These are phyloP conservation scores for Suillus americanus DNA, from an alignment of 768 basidiomycete genomes.

Conservation along the genomic window DNA sequence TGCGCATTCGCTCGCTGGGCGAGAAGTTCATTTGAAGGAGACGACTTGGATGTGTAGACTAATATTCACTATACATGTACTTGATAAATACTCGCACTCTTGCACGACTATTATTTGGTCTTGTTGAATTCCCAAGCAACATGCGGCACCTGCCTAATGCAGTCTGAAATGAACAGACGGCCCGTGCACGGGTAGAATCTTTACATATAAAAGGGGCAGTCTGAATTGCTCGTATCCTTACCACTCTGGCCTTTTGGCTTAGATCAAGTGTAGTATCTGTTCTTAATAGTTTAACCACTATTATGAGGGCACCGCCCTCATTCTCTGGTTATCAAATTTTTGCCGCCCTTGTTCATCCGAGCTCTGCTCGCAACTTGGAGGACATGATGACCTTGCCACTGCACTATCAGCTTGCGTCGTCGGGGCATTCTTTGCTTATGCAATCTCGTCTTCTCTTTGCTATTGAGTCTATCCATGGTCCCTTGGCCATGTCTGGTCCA, in stretches of 20 bases:
- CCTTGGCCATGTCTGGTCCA: background rate
- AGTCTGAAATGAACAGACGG: background rate
- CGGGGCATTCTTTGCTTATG: conserved; percentile 9
- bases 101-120: background rate
- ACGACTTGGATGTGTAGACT: conserved; percentile 14
- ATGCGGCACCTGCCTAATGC: background rate
- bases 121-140: background rate
- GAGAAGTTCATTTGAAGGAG: conserved; percentile 31
- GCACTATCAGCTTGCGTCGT: conserved; percentile 40
- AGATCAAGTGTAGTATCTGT: conserved; percentile 81
- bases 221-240: conserved; percentile 13
- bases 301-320: conserved; percentile 54
- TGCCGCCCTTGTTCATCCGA: conserved; percentile 43
- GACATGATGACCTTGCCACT: conserved; percentile 55
- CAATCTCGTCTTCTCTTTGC: conserved; percentile 25
- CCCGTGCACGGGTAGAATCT: background rate
- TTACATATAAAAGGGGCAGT: background rate
- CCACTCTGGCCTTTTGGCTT: conserved; percentile 68
- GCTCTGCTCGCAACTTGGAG: conserved; percentile 62
- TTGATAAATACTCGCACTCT: background rate
- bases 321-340: conserved; percentile 60
- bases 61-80: background rate
- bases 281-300: conserved; percentile 63
- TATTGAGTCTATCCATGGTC: background rate
- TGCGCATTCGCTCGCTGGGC: conserved; percentile 57